These are phyloP conservation scores for Beauveria bassiana DNA, from an alignment of 2,329 filamentous ascomycete species.

Conservation along the genomic window DNA sequence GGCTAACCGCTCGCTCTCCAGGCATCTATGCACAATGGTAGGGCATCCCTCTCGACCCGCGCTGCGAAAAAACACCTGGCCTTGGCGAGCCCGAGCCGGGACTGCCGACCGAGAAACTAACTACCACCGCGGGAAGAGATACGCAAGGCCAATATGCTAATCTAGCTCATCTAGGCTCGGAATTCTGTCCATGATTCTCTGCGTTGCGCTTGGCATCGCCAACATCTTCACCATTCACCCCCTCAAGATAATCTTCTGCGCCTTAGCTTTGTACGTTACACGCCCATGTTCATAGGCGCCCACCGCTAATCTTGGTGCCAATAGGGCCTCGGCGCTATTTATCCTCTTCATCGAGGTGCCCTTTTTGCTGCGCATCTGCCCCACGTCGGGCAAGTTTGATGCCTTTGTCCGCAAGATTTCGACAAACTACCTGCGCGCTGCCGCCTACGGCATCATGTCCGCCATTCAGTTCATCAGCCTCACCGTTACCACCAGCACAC, in stretches of 20 bases:
- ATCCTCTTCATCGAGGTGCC: slow-evolving; percentile 87
- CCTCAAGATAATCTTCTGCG: slow-evolving; percentile 43
- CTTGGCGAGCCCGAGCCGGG: not conserved
- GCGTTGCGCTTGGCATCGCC: slow-evolving; percentile 60
- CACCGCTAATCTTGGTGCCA: not conserved
- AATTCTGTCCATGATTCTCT: slow-evolving; percentile 63
- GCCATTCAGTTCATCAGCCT: slow-evolving; percentile 79
- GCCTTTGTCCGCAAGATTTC: slow-evolving; percentile 82
- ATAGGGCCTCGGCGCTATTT: slow-evolving; percentile 60
- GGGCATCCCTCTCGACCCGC: slow-evolving; percentile 22
- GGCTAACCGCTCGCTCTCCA: slow-evolving; percentile 32
- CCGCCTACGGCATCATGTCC: slow-evolving; percentile 75
- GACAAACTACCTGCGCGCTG: slow-evolving; percentile 94
- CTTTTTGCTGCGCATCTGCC: slow-evolving; percentile 93
- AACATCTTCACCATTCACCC: slow-evolving; percentile 53
- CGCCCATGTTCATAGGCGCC: not conserved
- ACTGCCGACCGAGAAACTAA: not conserved
- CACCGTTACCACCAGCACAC: slow-evolving; percentile 53
- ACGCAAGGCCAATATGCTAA: not conserved
- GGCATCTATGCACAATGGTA: slow-evolving; percentile 74
- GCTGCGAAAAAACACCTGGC: not conserved
- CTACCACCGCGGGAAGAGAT: not conserved
- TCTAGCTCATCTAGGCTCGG: slow-evolving; percentile 46
- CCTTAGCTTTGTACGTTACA: slow-evolving; percentile 44
- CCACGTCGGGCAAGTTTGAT: slow-evolving; percentile 86